Percentiles rank a stretch among this genome's conserved stretches.
These are phyloP conservation scores for Citrus sp. DNA, from an alignment of 345 rosid species.

Conservation along the genomic window DNA sequence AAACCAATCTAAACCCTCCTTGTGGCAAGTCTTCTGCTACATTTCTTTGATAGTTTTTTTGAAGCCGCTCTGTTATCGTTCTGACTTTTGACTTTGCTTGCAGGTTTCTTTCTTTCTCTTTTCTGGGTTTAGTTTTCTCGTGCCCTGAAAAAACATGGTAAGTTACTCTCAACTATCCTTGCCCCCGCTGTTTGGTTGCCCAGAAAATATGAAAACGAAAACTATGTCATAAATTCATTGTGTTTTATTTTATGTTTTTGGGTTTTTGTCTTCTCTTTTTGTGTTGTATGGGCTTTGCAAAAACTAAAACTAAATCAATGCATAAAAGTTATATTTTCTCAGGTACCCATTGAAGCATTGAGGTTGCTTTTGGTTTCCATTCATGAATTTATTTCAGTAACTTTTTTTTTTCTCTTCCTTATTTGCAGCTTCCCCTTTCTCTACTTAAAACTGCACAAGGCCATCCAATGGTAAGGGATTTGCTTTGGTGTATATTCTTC, in stretches of 20 bases:
- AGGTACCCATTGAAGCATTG: not conserved
- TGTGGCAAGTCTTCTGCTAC: no score
- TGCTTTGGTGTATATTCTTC: not conserved
- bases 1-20: no score
- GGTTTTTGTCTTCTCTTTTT: not conserved
- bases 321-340: not conserved
- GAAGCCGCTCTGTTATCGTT: not conserved
- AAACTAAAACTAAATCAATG: not conserved
- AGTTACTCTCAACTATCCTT: not conserved
- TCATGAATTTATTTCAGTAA: not conserved
- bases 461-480: slow-evolving; percentile 65
- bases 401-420: not conserved
- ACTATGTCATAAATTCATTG: not conserved
- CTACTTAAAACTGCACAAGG: slow-evolving; percentile 80
- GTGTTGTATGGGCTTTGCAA: no score
- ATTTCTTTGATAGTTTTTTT: not conserved
- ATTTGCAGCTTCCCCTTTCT: slow-evolving; percentile 73
- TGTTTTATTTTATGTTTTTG: no score
- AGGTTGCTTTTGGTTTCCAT: not conserved
- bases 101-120: not conserved
- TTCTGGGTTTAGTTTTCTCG: not conserved
- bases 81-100: not conserved
- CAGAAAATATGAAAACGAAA: not conserved
- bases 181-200: not conserved
- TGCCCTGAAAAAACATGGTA: slow-evolving; percentile 5